These are phyloP conservation scores for Crithidia sp. DNA, from an alignment of 208 protist species.

Conservation along the genomic window DNA sequence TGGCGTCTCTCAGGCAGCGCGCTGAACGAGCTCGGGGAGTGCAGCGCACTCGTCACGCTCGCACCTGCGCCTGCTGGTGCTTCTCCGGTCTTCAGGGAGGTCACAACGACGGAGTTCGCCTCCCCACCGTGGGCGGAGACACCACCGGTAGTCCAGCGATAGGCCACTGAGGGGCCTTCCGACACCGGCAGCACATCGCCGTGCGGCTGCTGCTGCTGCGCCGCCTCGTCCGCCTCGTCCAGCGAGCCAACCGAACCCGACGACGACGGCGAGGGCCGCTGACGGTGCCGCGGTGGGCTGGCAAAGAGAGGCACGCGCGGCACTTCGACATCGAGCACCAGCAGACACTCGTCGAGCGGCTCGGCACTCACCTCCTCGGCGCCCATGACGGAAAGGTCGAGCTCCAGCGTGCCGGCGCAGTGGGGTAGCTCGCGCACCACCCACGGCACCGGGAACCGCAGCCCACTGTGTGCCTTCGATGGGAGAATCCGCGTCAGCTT, in stretches of 20 bases:
- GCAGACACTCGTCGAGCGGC: constrained; percentile 77
- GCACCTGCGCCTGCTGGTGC: background rate
- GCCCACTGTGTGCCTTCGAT: constrained; percentile 17
- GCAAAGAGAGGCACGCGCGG: constrained; percentile 9
- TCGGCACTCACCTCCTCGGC: constrained; percentile 65
- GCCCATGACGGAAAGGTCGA: constrained; percentile 67
- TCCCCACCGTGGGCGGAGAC: constrained; percentile 17
- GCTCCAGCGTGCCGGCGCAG: constrained; percentile 56
- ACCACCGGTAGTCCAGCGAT: constrained; percentile 23
- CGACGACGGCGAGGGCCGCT: background rate
- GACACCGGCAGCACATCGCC: background rate
- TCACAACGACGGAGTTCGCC: background rate
- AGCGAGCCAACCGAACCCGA: background rate
- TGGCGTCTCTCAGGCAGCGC: background rate
- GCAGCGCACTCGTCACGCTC: background rate
- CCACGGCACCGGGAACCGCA: constrained; percentile 67
- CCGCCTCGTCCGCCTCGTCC: background rate
- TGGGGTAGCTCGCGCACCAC: constrained; percentile 65
- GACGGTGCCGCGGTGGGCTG: background rate
- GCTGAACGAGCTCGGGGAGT: background rate
- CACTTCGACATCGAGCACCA: constrained; percentile 46
- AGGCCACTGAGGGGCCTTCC: background rate
- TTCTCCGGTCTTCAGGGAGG: background rate
- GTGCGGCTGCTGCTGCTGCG: background rate
- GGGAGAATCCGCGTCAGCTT: constrained; percentile 69